Percentiles rank a stretch among this genome's conserved stretches.
Conservation (phyloP, 257 asterid genomes). For the Hygrophila difformis region DNA sequence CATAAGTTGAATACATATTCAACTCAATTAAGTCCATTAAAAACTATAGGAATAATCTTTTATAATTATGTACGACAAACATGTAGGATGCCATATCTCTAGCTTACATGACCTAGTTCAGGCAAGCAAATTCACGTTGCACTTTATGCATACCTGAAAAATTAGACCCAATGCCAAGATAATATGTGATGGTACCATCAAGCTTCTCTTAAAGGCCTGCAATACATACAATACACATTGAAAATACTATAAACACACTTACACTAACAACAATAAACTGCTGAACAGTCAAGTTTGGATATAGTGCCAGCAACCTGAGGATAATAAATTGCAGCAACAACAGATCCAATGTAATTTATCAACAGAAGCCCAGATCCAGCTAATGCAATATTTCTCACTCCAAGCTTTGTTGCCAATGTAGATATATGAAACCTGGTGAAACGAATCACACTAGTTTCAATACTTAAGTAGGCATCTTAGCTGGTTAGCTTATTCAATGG, state of each 20-base stretch:
- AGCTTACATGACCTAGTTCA: no score
- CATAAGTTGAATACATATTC: no score
- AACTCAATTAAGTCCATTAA: no score
- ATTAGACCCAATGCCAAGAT: conserved; percentile 60
- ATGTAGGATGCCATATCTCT: no score
- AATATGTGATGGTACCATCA: conserved; percentile 77
- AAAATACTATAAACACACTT: conserved; percentile 9
- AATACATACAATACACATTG: conserved; percentile 15
- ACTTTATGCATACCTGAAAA: conserved; percentile 90
- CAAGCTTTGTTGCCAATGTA: conserved; percentile 93
- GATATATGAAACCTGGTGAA: conserved; percentile 82
- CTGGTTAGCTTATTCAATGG: background rate
- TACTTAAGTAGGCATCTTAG: conserved; percentile 11
- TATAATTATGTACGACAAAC: no score
- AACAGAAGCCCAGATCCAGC: conserved; percentile 83
- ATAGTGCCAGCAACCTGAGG: conserved; percentile 57
- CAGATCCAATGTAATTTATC: conserved; percentile 71
- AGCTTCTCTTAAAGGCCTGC: conserved; percentile 76
- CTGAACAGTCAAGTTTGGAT: conserved; percentile 5
- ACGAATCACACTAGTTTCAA: conserved; percentile 17
- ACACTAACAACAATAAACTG: conserved; percentile 2
- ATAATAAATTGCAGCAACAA: conserved; percentile 68
- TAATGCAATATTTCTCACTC: conserved; percentile 85
- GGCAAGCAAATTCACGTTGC: no score
- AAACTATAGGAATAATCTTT: no score